Percentiles rank a stretch among this genome's conserved stretches.
Evolutionary conservation across 768 basidiomycete species (phyloP).

Genomic region (Lactifluus volemus): DNA sequence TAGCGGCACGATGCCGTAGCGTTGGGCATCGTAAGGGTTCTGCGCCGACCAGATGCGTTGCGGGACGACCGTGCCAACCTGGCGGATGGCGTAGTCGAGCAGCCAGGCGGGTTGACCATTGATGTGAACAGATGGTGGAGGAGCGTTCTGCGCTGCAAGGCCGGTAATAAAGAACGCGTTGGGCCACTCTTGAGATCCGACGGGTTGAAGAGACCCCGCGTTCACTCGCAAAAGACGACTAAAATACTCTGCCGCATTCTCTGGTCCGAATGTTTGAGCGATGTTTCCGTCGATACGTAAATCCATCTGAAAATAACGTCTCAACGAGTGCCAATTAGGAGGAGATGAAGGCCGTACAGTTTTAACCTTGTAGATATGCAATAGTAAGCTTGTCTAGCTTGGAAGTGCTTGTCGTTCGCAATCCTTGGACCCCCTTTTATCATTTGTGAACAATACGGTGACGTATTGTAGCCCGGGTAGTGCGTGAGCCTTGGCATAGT

Average conservation of each 20-base stretch:
- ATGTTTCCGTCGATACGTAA: neutral
- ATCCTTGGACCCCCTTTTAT: neutral
- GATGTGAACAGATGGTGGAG: neutral
- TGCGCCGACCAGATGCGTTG: constrained; percentile 6
- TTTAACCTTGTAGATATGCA: neutral
- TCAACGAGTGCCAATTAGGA: neutral
- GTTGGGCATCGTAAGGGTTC: neutral
- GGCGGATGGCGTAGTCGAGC: neutral
- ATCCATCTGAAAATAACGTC: neutral
- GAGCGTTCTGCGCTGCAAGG: neutral
- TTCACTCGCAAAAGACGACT: neutral
- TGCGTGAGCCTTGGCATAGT: neutral
- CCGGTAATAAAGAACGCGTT: neutral
- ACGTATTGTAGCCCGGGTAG: too few relatives aligned
- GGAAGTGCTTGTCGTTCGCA: neutral
- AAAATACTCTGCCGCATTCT: neutral
- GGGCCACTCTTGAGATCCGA: neutral
- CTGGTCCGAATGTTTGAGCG: constrained; percentile 2
- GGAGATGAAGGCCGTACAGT: neutral
- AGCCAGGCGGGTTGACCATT: neutral
- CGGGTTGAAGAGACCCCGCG: neutral
- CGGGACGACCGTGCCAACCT: neutral
- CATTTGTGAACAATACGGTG: too few relatives aligned
- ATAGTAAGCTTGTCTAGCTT: neutral
- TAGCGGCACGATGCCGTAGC: neutral